phyloP scores from a whole-genome alignment of 306 rosid genomes.

The Alnus rubra region DNA sequence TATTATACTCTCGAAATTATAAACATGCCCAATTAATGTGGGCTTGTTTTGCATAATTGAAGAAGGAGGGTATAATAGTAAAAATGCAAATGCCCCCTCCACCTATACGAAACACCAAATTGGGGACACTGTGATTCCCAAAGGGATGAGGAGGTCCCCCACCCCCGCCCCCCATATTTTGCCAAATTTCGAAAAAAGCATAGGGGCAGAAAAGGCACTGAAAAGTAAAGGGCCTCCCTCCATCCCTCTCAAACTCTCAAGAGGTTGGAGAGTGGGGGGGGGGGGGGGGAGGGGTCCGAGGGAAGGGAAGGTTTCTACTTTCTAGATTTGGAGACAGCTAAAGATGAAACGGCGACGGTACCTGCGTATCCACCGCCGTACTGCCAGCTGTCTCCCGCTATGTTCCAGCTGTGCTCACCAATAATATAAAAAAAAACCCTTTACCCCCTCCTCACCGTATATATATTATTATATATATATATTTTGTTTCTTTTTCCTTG shows the following conservation, averaged over 20 bases:
- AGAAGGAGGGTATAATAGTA: neutral
- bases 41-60: no score
- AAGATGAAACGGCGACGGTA: conserved; percentile 39
- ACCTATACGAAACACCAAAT: neutral
- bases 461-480: neutral
- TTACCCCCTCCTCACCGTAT: conserved; percentile 9
- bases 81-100: neutral
- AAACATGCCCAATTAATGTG: no score
- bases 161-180: neutral
- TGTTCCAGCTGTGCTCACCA: conserved; percentile 46
- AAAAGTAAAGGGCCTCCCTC: neutral
- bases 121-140: neutral
- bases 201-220: conserved; percentile 10
- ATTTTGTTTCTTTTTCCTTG: neutral
- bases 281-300: neutral
- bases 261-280: neutral
- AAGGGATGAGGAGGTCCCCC: neutral
- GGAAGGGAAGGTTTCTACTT: neutral
- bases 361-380: conserved; percentile 49
- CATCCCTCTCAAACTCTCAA: no score
- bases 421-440: neutral
- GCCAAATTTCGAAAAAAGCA: neutral
- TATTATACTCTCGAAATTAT: no score
- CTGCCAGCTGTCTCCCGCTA: conserved; percentile 62
- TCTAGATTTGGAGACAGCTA: conserved; percentile 13